These are phyloP conservation scores for Aspergillus hiratsukae DNA, from an alignment of 2,329 filamentous ascomycete genomes.

Conservation along the genomic window DNA sequence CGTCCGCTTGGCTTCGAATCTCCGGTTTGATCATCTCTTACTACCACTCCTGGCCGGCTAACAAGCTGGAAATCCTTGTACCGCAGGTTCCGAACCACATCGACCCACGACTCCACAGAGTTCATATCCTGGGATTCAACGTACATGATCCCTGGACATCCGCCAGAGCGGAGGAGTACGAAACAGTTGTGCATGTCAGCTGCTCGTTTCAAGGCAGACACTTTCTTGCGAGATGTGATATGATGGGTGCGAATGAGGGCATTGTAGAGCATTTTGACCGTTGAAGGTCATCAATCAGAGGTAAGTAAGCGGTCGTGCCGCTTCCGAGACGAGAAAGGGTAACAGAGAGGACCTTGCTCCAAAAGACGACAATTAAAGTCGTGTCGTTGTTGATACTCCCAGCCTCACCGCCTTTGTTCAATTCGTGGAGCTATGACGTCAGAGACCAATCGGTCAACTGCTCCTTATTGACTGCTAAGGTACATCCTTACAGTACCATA, in stretches of 20 bases:
- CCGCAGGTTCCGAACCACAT: conserved; percentile 57
- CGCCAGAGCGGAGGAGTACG: conserved; percentile 63
- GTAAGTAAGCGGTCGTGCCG: not conserved
- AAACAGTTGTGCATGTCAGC: conserved; percentile 58
- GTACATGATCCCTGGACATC: conserved; percentile 73
- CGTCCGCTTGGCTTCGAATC: not conserved
- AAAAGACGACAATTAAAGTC: not conserved
- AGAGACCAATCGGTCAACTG: no score
- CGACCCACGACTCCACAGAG: conserved; percentile 60
- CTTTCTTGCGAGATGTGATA: conserved; percentile 75
- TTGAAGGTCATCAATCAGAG: not conserved
- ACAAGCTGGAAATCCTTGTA: conserved; percentile 71
- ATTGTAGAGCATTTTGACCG: conserved; percentile 38
- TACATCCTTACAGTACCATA: no score
- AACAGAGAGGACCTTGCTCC: not conserved
- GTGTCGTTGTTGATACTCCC: not conserved
- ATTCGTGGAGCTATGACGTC: not conserved
- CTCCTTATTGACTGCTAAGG: not conserved
- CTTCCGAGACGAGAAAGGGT: not conserved
- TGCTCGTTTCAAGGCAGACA: conserved; percentile 59
- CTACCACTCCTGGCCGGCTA: conserved; percentile 45
- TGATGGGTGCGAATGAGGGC: conserved; percentile 74
- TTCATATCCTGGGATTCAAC: conserved; percentile 56
- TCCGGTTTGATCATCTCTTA: conserved; percentile 10
- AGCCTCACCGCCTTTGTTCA: not conserved